Evolutionary conservation across 495 filamentous ascomycete genomes (phyloP).

Genomic region (Opeltia flavorubescens): DNA sequence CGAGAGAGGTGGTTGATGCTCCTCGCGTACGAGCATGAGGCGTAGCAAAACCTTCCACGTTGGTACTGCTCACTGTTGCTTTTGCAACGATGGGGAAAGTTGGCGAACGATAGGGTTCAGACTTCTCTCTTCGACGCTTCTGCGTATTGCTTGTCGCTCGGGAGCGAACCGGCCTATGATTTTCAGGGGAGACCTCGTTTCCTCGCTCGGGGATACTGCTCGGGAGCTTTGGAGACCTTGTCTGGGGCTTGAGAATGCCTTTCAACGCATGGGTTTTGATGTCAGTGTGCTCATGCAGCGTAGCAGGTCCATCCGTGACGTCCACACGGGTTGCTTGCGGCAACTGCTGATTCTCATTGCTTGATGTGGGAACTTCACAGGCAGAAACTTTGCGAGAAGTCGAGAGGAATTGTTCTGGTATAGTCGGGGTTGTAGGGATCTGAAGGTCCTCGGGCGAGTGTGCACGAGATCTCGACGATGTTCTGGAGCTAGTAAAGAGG

Average conservation of each 20-base stretch:
- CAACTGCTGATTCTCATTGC: background rate
- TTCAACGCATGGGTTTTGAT: background rate
- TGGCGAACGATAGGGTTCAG: background rate
- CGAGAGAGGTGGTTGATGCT: background rate
- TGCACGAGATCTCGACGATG: slow-evolving; percentile 9
- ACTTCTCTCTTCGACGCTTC: background rate
- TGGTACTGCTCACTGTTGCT: slow-evolving; percentile 6
- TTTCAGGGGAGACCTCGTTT: background rate
- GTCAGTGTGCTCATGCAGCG: background rate
- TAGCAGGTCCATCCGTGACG: background rate
- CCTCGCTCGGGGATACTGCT: background rate
- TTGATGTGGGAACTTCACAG: slow-evolving; percentile 1
- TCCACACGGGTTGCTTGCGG: background rate
- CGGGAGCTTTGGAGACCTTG: background rate
- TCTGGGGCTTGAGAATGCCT: background rate
- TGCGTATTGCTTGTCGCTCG: background rate
- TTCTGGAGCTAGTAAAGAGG: slow-evolving; percentile 11
- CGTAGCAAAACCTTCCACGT: background rate
- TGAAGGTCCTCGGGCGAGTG: slow-evolving; percentile 2
- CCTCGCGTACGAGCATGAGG: slow-evolving; percentile 1
- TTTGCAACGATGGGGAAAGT: slow-evolving; percentile 1
- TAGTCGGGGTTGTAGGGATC: slow-evolving; percentile 4
- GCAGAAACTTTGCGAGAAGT: background rate
- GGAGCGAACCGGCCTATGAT: background rate
- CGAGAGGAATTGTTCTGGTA: slow-evolving; percentile 7